Conservation (phyloP, 2,329 filamentous ascomycete species). For the Drechmeria coniospora region DNA sequence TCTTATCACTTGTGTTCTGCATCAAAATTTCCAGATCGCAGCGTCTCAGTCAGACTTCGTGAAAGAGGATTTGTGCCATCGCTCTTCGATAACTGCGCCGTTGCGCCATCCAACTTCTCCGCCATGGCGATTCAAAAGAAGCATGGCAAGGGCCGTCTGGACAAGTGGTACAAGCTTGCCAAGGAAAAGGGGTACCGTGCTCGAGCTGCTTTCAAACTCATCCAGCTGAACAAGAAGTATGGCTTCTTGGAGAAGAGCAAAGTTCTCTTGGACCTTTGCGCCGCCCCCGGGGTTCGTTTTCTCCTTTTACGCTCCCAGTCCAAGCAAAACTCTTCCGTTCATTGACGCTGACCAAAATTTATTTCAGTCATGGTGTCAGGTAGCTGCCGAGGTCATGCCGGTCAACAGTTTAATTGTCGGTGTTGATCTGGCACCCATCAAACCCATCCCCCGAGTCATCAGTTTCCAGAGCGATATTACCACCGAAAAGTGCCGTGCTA, state of each 20-base stretch:
- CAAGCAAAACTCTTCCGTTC: too few relatives aligned
- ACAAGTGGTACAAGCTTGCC: conserved; percentile 97
- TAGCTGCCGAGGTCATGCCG: conserved; percentile 91
- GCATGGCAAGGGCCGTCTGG: conserved; percentile 93
- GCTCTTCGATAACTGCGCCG: too few relatives aligned
- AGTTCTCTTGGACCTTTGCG: conserved; percentile 92
- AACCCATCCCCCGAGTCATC: conserved; percentile 84
- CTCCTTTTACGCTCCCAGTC: neutral
- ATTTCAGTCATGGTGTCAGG: conserved; percentile 77
- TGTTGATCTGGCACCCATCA: conserved; percentile 89
- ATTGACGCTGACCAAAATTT: too few relatives aligned
- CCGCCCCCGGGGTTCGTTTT: conserved; percentile 68
- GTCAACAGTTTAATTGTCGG: conserved; percentile 78
- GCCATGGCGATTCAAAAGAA: conserved; percentile 95
- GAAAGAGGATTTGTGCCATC: too few relatives aligned
- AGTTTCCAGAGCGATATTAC: conserved; percentile 97
- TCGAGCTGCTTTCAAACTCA: conserved; percentile 91
- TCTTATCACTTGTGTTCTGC: conserved; percentile 12
- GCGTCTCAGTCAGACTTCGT: conserved; percentile 6
- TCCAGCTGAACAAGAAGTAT: conserved; percentile 98
- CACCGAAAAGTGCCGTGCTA: conserved; percentile 86
- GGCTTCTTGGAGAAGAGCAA: conserved; percentile 94
- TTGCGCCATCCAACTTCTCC: conserved; percentile 3
- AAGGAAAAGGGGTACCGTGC: conserved; percentile 98
- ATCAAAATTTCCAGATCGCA: conserved; percentile 20